A percentile compares a stretch with the other conserved stretches of the same genome.
Conservation (phyloP, 805 yeast species). For the Candida corydali region DNA sequence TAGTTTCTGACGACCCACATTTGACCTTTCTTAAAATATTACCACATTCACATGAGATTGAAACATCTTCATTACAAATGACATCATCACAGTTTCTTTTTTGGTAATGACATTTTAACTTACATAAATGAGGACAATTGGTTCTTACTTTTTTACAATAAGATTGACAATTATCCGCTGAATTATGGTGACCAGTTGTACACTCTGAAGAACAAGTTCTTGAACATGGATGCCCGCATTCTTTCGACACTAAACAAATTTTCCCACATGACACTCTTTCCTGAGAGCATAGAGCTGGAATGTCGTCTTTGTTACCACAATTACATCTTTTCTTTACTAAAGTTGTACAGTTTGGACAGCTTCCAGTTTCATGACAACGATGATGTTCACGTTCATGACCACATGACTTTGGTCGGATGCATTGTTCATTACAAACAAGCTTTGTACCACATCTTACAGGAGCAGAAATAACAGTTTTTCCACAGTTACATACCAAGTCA, state of each 20-base stretch:
- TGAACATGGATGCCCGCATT: conserved; percentile 46
- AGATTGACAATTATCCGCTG: conserved; percentile 46
- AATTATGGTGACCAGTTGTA: conserved; percentile 52
- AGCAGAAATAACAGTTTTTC: conserved; percentile 69
- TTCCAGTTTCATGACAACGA: conserved; percentile 61
- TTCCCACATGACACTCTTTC: conserved; percentile 59
- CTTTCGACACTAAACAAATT: conserved; percentile 27
- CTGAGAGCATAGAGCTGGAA: conserved; percentile 69
- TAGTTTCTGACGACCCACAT: conserved; percentile 52
- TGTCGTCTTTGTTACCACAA: conserved; percentile 50
- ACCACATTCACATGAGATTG: conserved; percentile 63
- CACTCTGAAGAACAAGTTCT: conserved; percentile 59
- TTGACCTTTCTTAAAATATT: conserved; percentile 40
- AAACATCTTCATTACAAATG: conserved; percentile 50
- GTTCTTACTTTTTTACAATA: conserved; percentile 50
- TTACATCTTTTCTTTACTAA: conserved; percentile 53
- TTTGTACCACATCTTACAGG: conserved; percentile 83
- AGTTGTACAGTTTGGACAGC: conserved; percentile 75
- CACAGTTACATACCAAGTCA: conserved; percentile 78
- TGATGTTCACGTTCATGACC: conserved; percentile 73
- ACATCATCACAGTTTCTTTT: conserved; percentile 45
- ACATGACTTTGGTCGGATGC: conserved; percentile 55
- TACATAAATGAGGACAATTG: conserved; percentile 69
- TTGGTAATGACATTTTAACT: conserved; percentile 57
- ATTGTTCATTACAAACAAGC: conserved; percentile 60